Base-by-base conservation (phyloP, 805 yeast genomes). In the Candida chauliodis region DNA sequence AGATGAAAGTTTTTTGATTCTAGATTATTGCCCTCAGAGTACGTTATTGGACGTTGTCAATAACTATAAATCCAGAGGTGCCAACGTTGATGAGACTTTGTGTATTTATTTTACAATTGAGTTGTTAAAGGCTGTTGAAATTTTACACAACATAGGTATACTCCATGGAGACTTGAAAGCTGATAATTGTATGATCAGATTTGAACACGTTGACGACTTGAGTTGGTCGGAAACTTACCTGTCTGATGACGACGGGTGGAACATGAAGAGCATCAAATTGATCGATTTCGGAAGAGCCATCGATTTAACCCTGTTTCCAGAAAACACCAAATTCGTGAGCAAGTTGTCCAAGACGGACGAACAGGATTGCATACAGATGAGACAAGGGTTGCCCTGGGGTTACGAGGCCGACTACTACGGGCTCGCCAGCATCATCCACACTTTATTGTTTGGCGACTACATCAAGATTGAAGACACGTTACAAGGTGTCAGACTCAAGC, bases 101-200 rank as follows among this genome's bases (percentile, higher is more conserved):
- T 75, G 75, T 3, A 71, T 84, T 41, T 83, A 76, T 50, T 62
- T 86, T 26, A 68, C 91, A 0, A 61, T 78, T 8, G 88, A 88
- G 52, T 53, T 90, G 8, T 50, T 89, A 31, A 69, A 75, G 29
- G 68, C 76, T 0, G 59, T 87, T 5, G 79, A 78, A 36, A 56
- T 63, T 2, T 57, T 90, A n/a, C 96, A 89, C 52, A 55, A 58
- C 0, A 58, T 73, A 11, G 81, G 81, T 0, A 78, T 89, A 1
- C 66, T 89, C 9, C 96, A 89, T 61, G 95, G 95, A 2, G 95
- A 89, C 55, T 58, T 89, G 38, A 85, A 84, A 52, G 82, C 95
- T 0, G 95, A 85, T 45, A 89, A 88, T 53, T 84, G 93, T 46
- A 84, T 89, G 95, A 52, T 87, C 0, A 59, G 84, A 27, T 67